These are phyloP conservation scores for Ogataea saltuana DNA, from an alignment of 805 yeast species.

Conservation along the genomic window DNA sequence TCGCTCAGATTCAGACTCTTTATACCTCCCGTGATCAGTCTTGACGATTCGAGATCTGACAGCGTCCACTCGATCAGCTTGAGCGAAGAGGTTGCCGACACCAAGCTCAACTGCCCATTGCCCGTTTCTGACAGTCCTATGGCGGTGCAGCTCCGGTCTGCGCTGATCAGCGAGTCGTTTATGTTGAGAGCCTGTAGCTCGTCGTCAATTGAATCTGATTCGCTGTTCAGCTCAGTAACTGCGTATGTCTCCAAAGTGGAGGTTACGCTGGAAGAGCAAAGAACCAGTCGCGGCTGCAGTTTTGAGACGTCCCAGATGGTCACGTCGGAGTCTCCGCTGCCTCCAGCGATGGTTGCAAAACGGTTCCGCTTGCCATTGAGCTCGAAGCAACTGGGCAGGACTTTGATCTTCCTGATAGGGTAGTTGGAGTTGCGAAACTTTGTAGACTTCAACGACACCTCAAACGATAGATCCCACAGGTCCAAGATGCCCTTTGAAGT, in stretches of 20 bases:
- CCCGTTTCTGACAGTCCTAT: conserved; percentile 15
- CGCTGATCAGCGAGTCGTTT: conserved; percentile 12
- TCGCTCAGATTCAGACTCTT: conserved; percentile 11
- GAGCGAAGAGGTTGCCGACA: conserved; percentile 22
- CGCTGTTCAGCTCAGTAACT: conserved; percentile 26
- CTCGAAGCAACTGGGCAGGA: conserved; percentile 43
- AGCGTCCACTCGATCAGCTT: conserved; percentile 43
- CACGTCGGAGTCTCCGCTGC: conserved; percentile 57
- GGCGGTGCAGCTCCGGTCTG: conserved; percentile 31
- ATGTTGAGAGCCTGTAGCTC: conserved; percentile 21
- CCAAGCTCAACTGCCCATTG: conserved; percentile 14
- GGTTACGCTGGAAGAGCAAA: conserved; percentile 27
- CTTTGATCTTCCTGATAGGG: conserved; percentile 50
- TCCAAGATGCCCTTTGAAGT: conserved; percentile 72
- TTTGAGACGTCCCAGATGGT: conserved; percentile 76
- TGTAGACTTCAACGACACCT: conserved; percentile 60
- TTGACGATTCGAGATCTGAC: conserved; percentile 34
- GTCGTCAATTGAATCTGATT: conserved; percentile 25
- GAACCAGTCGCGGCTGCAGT: conserved; percentile 47
- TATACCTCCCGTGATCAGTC: conserved; percentile 28
- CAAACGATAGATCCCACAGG: conserved; percentile 81
- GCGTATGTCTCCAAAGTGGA: conserved; percentile 30
- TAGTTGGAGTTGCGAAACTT: conserved; percentile 43
- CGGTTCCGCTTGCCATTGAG: conserved; percentile 39
- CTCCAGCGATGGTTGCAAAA: conserved; percentile 65